Base-by-base conservation (phyloP, 768 basidiomycete species). In the Asterophora lycoperdoides region DNA sequence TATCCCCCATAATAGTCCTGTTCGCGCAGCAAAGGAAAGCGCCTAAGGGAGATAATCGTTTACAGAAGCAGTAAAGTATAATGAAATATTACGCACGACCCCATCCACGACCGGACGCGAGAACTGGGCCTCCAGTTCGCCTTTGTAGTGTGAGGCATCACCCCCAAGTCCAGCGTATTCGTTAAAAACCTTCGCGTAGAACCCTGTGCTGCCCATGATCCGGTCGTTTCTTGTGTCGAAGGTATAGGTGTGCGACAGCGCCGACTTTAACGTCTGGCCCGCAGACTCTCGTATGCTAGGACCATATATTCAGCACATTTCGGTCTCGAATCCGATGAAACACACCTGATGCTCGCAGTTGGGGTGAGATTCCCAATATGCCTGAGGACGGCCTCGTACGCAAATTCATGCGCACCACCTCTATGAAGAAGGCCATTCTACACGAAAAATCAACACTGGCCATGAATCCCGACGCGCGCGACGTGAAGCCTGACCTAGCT, bases 151-250 rank as follows among this genome's bases (percentile, higher is more conserved):
- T 2, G 76, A 68, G 0, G 84, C 85, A 59, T 89, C 86, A 0
- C 93, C 92, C 6, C 89, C 88, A 6, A 93, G 66, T 1, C 91
- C 91, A 0, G 92, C 90, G 41, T 86, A 68, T 65, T 86, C 84
- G 50, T 83, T 81, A 43, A 69, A 77, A 10, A 86, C 43, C 55
- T 85, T 88, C 20, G 78, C 60, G 57, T 84, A 81, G 5, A 73
- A 64, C 0, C 93, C 92, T 3, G 71, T 60, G 1, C 84, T 81
- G 3, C 81, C 81, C 19, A 76, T 68, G 48, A 87, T 77, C 13
- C 68, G 67, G 63, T 88, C 83, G 60, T 93, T 82, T 7, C 93
- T 78, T 3, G 83, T 88, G 64, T 97, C 91, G 13, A 78, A 69
- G 2, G 77, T 70, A 66, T 80, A 91, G 0, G 81, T 81, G 59